A percentile compares a stretch with the other conserved stretches of the same genome.
Conservation (phyloP, 176 grass and related monocot genomes). For the Panicum miliaceum region DNA sequence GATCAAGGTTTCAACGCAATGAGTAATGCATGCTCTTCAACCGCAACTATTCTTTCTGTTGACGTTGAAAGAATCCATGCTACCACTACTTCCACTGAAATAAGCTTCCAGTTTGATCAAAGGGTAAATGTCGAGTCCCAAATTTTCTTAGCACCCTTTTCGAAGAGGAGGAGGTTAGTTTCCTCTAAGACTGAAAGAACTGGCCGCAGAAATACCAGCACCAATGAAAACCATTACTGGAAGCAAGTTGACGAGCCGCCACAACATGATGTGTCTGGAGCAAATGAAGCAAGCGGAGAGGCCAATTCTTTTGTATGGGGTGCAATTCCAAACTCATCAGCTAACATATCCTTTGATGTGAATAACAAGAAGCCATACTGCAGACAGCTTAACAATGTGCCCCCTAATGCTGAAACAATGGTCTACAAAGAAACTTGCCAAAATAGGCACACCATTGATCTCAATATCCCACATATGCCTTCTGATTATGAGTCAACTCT, state of each 20-base stretch:
- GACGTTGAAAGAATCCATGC: constrained; percentile 46
- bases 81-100: constrained; percentile 52
- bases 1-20: constrained; percentile 40
- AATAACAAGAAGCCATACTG: constrained; percentile 41
- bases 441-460: constrained; percentile 63
- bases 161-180: constrained; percentile 68
- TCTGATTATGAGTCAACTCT: constrained; percentile 57
- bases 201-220: constrained; percentile 32
- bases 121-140: constrained; percentile 54
- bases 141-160: constrained; percentile 54
- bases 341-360: constrained; percentile 43
- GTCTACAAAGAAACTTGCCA: constrained; percentile 48
- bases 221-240: constrained; percentile 46
- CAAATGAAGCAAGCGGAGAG: constrained; percentile 39
- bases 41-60: constrained; percentile 46
- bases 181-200: constrained; percentile 59
- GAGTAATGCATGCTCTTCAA: constrained; percentile 39
- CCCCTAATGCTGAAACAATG: constrained; percentile 41
- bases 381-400: constrained; percentile 40
- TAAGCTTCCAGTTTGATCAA: constrained; percentile 53
- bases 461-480: constrained; percentile 76
- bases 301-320: constrained; percentile 45
- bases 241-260: constrained; percentile 45
- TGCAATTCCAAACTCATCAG: constrained; percentile 44
- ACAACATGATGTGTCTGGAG: constrained; percentile 42